Evolutionary conservation across 352 stramenopile species (phyloP), one percentile per base, ranked within the genome.

Genomic region (Phytophthora pisi): DNA sequence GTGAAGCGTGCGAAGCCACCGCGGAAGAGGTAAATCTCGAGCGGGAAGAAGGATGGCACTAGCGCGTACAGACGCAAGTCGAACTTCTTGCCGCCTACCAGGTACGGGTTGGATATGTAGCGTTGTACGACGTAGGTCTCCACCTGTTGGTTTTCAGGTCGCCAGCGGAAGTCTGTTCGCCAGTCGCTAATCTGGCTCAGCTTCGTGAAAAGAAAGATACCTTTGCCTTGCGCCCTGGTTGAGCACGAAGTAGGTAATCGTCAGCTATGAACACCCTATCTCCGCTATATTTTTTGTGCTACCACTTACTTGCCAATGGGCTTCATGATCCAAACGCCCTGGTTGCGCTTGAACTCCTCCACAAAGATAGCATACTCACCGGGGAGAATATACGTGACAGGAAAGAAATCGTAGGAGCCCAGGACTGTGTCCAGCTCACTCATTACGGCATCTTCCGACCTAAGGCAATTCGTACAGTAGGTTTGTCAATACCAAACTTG

Each of bases 251-350:
- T 16, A 20, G 20, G 15, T 16, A 20, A 46, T 46, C 38, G 13
- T 45, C 15, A 45, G 38, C 11, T 45, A 16, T 46, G 38, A 20
- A 34, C 28, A 34, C 11, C 31, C 82, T 46, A 40, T 10, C 8
- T 40, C 10, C 8, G 15, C 34, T 40, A 15, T 40, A 15, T 11
- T 15, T 38, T 11, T 38, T 38, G 4, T 36, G 30, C 6, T 10
- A 7, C 8, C 10, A 40, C 34, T 40, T 69, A 93, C 80, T 92
- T 96, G 46, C 95, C 94, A 23, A 97, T 97, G 8, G 95, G 95
- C 70, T 98, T 98, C 95, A 98, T 98, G 71, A 98, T 98, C 95
- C 95, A 98, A 2, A 98, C 84, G 34, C 93, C 95, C 42, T 93
- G 82, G 56, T 81, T 90, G 16, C 90, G 79, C 61, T 98, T 98